Base-by-base conservation (phyloP, 768 basidiomycete genomes). In the Suillus tomentosus region DNA sequence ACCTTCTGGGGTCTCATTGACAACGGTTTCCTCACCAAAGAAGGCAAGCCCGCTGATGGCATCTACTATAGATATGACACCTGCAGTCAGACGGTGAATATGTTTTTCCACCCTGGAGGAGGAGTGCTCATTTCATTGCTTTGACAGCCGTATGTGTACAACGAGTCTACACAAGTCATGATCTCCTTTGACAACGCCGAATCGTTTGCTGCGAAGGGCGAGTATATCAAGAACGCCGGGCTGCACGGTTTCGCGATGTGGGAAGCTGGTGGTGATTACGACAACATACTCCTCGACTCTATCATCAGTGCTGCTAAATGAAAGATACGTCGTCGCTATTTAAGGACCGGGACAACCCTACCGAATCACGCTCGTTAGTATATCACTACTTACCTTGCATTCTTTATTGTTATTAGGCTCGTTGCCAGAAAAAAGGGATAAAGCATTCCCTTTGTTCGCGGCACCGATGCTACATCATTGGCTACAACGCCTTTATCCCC, bases 61-160 rank as follows among this genome's bases (percentile, higher is more conserved):
- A 85, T 91, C 63, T 68, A 73, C 31, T 85, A 85, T 69, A 72
- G 78, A 19, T 91, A 81, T 65, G 89, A 92, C 63, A 67, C 75
- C 11, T 93, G 91, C 77, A 88, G 85, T 70, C 84, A 90, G 76
- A 93, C 91, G 48, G 91, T 91, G 68, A 65, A 85, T 80, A 22
- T 50, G 55, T 2, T 8, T 31, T 19, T 36, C 5, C 3, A 14
- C 9, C 2, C 13, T 39, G 13, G 34, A 27, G 27, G 2, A 42
- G 13, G 39, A 48, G 17, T 27, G 43, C 24, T 45, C 24, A 39
- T 62, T 3, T 57, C 13, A n/a, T 36, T 60, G 7, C 65, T 67
- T 31, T 27, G 63, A 22, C 69, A 92, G 91, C 85, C 90, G 0
- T 90, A 82, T 63, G 81, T 90, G 13, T 91, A 90, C 74, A 85